phyloP scores from a whole-genome alignment of 306 rosid species.

The Inga oerstediana region DNA sequence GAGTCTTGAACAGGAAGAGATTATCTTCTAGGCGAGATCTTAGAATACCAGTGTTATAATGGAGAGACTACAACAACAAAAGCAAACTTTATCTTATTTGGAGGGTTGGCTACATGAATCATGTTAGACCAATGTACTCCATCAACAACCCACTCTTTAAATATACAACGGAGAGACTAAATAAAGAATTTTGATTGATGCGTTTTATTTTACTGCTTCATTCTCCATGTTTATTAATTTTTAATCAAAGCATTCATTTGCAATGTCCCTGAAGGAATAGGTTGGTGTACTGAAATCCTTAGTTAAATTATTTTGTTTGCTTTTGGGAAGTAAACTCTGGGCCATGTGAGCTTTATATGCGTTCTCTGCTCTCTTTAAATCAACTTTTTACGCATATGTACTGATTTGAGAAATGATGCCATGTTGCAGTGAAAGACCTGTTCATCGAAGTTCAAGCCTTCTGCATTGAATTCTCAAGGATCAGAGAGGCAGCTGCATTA shows the following conservation, averaged over 20 bases:
- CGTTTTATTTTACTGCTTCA: not conserved
- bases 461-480: constrained; percentile 75
- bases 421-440: constrained; percentile 70
- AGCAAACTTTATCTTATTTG: not conserved
- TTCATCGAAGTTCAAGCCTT: constrained; percentile 80
- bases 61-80: not conserved
- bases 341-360: not conserved
- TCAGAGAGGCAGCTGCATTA: constrained; percentile 71
- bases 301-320: not conserved
- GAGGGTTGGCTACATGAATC: not conserved
- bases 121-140: not conserved
- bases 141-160: not conserved
- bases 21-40: not conserved
- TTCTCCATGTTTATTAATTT: not conserved
- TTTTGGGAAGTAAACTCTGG: not conserved
- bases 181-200: not conserved
- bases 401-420: constrained; percentile 7
- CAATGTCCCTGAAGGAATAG: not conserved
- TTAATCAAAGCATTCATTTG: not conserved
- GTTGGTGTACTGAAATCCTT: not conserved
- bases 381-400: not conserved
- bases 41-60: not conserved
- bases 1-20: too few species aligned
- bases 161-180: not conserved
- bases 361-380: not conserved